Percentiles rank a stretch among this genome's conserved stretches.
Conservation (phyloP, 495 filamentous ascomycete species). For the Alectoria sarmentosa region DNA sequence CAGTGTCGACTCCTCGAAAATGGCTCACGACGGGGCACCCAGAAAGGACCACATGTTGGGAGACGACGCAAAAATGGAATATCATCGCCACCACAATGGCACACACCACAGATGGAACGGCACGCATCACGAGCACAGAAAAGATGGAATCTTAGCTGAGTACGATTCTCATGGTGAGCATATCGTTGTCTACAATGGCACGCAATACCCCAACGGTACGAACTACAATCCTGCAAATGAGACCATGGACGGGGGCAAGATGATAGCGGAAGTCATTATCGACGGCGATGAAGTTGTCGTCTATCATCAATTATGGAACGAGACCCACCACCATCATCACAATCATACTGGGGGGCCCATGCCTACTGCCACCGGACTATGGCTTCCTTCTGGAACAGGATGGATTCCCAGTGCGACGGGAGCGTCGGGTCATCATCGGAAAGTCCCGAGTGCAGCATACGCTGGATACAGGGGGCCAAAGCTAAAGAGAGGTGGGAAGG, state of each 20-base stretch:
- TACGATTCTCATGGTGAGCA: neutral
- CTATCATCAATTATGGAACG: neutral
- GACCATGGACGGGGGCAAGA: neutral
- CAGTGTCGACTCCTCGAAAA: neutral
- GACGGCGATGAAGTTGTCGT: slow-evolving; percentile 1
- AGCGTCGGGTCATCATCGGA: neutral
- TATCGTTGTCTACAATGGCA: neutral
- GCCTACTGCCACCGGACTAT: neutral
- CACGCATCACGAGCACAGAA: neutral
- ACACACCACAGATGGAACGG: neutral
- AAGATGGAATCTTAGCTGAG: neutral
- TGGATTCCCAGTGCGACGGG: neutral
- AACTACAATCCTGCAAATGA: neutral
- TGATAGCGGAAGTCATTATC: neutral
- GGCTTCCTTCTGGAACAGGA: slow-evolving; percentile 1
- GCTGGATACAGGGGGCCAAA: neutral
- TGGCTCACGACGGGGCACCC: neutral
- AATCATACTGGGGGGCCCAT: neutral
- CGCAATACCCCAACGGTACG: slow-evolving; percentile 2
- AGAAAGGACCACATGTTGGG: neutral
- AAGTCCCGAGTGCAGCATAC: neutral
- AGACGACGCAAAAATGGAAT: neutral
- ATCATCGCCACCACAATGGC: slow-evolving; percentile 2
- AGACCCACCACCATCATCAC: neutral
- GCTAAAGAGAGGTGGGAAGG: neutral